Conservation (phyloP, 1,139 yeast species). For the Saccharomyces hybrid region DNA sequence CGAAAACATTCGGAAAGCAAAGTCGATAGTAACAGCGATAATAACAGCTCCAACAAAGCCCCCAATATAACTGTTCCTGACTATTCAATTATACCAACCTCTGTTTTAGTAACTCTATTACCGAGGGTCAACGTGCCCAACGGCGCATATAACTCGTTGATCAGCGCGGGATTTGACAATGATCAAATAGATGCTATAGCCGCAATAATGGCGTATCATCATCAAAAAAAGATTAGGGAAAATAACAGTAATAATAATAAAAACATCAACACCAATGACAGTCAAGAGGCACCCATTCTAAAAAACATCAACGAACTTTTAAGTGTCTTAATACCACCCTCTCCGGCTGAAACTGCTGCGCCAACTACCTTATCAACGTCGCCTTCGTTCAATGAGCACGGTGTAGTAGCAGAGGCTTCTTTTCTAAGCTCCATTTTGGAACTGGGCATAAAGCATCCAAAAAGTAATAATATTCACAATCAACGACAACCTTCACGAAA, state of each 20-base stretch:
- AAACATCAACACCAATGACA: neutral
- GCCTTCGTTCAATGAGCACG: neutral
- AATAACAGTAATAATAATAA: neutral
- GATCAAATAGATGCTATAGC: slow-evolving; percentile 66
- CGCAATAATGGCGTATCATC: slow-evolving; percentile 66
- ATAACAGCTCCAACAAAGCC: slow-evolving; percentile 3
- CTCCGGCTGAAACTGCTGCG: neutral
- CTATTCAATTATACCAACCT: slow-evolving; percentile 28
- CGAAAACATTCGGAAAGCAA: neutral
- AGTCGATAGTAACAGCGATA: neutral
- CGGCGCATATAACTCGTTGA: slow-evolving; percentile 56
- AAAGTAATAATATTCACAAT: neutral
- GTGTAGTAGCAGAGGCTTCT: neutral
- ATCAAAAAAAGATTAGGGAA: slow-evolving; percentile 25
- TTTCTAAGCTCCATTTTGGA: neutral
- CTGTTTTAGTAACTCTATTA: slow-evolving; percentile 31
- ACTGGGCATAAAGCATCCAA: neutral
- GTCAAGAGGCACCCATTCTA: neutral
- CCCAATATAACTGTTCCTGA: slow-evolving; percentile 27
- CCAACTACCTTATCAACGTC: neutral
- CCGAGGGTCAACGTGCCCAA: slow-evolving; percentile 66
- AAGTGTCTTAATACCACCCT: neutral
- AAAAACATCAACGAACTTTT: neutral
- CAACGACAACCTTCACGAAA: neutral
- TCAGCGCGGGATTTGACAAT: slow-evolving; percentile 55